Evolutionary conservation across 345 rosid species (phyloP).

Genomic region (Luvunga scandens): DNA sequence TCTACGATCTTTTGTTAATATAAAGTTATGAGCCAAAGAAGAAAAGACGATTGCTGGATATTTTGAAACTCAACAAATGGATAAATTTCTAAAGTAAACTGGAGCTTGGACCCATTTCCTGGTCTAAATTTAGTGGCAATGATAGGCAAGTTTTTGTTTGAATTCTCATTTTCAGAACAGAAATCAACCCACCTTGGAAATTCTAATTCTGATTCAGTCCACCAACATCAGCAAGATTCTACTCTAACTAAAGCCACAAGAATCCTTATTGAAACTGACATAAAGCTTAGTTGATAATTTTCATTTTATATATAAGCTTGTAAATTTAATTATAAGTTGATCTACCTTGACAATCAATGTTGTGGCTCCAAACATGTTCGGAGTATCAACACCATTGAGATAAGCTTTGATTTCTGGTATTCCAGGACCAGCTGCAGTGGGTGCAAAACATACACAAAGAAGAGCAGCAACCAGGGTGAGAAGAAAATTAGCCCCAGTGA

Average conservation of each 20-base stretch:
- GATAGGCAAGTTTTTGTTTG: not conserved
- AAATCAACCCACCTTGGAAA: not conserved
- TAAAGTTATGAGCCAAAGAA: not conserved
- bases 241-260: not conserved
- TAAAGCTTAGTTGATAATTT: not conserved
- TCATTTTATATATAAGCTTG: not conserved
- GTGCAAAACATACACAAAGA: slow-evolving; percentile 81
- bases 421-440: slow-evolving; percentile 96
- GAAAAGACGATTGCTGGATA: not conserved
- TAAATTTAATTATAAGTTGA: not conserved
- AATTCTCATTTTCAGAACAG: not conserved
- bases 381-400: slow-evolving; percentile 92
- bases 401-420: slow-evolving; percentile 97
- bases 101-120: not conserved
- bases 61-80: not conserved
- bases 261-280: not conserved
- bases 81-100: not conserved
- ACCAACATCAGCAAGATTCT: not conserved
- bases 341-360: slow-evolving; percentile 81
- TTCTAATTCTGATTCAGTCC: not conserved
- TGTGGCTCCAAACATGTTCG: slow-evolving; percentile 81
- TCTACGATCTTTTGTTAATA: not conserved
- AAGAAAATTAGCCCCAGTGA: slow-evolving; percentile 59
- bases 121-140: slow-evolving; percentile 2
- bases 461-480: slow-evolving; percentile 63